Conservation (phyloP, 495 filamentous ascomycete species). For the Recurvomyces mirabilis region DNA sequence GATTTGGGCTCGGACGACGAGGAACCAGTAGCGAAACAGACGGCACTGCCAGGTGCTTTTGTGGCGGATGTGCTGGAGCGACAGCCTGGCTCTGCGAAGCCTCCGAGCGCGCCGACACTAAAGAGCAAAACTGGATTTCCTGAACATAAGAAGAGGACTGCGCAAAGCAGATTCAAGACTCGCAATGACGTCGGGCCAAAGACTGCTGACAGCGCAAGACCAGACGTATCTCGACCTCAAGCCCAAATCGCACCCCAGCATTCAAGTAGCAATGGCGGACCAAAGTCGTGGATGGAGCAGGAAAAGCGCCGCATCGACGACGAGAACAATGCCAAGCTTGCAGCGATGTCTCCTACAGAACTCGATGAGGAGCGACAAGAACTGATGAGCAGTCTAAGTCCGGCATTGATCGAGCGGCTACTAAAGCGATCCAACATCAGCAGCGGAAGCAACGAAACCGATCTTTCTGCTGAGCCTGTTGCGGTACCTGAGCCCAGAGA, state of each 20-base stretch:
- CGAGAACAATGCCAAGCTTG: conserved; percentile 66
- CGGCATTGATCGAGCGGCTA: conserved; percentile 61
- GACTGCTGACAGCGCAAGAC: not conserved
- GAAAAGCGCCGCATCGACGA: conserved; percentile 63
- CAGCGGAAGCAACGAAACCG: conserved; percentile 36
- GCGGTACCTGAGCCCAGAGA: conserved; percentile 1
- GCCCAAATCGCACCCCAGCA: not conserved
- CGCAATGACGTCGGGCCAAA: conserved; percentile 33
- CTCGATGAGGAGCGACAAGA: conserved; percentile 70
- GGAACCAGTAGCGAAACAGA: not conserved
- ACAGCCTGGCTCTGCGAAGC: conserved; percentile 38
- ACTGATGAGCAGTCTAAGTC: conserved; percentile 55
- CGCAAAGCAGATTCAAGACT: conserved; percentile 66
- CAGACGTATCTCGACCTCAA: not conserved
- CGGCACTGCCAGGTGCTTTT: conserved; percentile 31
- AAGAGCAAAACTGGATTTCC: conserved; percentile 64
- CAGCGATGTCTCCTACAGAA: conserved; percentile 68
- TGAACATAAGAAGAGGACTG: conserved; percentile 64
- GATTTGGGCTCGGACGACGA: conserved; percentile 13
- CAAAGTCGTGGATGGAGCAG: conserved; percentile 30
- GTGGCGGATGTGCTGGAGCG: conserved; percentile 75
- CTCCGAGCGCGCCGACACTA: conserved; percentile 54
- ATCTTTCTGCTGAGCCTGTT: conserved; percentile 8
- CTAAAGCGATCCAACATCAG: conserved; percentile 71
- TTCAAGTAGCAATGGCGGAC: not conserved